Percentiles rank a stretch among this genome's conserved stretches.
These are phyloP conservation scores for Chalaropsis ovoidea DNA, from an alignment of 2,329 filamentous ascomycete genomes.

Conservation along the genomic window DNA sequence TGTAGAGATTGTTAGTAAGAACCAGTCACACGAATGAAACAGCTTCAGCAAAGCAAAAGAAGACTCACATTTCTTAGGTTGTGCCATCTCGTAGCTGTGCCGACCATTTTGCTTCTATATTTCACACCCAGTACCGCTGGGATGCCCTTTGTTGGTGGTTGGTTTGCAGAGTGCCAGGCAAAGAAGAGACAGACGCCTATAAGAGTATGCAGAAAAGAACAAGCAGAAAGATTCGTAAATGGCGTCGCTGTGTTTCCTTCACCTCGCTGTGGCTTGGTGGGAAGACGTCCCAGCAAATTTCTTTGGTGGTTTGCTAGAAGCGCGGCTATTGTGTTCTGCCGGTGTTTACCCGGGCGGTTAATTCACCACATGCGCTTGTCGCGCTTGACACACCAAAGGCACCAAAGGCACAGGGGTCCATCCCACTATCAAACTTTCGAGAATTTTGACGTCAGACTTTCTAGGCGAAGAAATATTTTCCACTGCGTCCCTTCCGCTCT, in stretches of 20 bases:
- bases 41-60: not conserved
- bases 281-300: conserved; percentile 18
- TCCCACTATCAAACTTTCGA: conserved; percentile 11
- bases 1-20: not conserved
- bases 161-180: not conserved
- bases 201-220: no score
- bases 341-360: not conserved
- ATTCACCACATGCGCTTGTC: not conserved
- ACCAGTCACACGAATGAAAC: no score
- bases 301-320: conserved; percentile 16
- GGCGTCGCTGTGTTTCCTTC: not conserved
- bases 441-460: conserved; percentile 17
- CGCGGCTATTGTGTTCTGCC: conserved; percentile 7
- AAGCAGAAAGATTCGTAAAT: not conserved
- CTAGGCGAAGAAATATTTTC: conserved; percentile 18
- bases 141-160: not conserved
- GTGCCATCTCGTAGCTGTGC: conserved; percentile 48
- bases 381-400: not conserved
- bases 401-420: not conserved
- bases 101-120: conserved; percentile 38
- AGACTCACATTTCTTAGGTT: conserved; percentile 54
- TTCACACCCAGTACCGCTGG: not conserved
- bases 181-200: not conserved
- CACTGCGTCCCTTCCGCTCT: not conserved
- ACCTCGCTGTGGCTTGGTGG: not conserved